A percentile compares a stretch with the other conserved stretches of the same genome.
These are phyloP conservation scores for Leucocoprinus birnbaumii DNA, from an alignment of 768 basidiomycete genomes.

Conservation along the genomic window DNA sequence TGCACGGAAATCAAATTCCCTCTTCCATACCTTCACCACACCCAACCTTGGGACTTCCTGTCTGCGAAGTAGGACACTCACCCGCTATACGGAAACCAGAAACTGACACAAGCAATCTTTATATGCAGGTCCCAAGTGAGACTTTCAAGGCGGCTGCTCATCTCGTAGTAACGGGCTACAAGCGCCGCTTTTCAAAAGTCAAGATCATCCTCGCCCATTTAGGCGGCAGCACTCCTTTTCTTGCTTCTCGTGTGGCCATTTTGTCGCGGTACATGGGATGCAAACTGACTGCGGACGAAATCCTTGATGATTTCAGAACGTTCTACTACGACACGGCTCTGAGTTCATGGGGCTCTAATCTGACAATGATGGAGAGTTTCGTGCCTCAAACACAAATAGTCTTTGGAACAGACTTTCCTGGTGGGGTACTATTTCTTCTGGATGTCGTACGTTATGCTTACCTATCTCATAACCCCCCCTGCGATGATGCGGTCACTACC, in stretches of 20 bases:
- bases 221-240: constrained; percentile 64
- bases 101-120: not conserved
- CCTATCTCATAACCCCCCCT: too few species aligned
- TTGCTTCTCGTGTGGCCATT: constrained; percentile 68
- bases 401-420: constrained; percentile 79
- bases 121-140: constrained; percentile 68
- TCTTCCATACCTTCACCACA: constrained; percentile 66
- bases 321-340: constrained; percentile 79
- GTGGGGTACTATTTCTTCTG: too few species aligned
- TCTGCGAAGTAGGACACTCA: constrained; percentile 50
- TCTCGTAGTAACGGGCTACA: constrained; percentile 68
- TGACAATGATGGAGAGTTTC: constrained; percentile 50
- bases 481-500: too few species aligned
- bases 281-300: constrained; percentile 56
- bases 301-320: constrained; percentile 62
- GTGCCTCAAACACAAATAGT: constrained; percentile 49
- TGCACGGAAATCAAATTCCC: constrained; percentile 69
- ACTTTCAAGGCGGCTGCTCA: constrained; percentile 82
- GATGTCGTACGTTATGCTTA: not conserved
- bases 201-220: constrained; percentile 73
- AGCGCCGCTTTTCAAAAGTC: constrained; percentile 55
- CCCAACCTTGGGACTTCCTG: constrained; percentile 60
- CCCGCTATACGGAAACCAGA: not conserved
- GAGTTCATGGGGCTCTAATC: constrained; percentile 50
- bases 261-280: constrained; percentile 73